Percentiles rank a stretch among this genome's conserved stretches.
phyloP scores from a whole-genome alignment of 2,329 filamentous ascomycete species.

The Nectriaceae sp. region DNA sequence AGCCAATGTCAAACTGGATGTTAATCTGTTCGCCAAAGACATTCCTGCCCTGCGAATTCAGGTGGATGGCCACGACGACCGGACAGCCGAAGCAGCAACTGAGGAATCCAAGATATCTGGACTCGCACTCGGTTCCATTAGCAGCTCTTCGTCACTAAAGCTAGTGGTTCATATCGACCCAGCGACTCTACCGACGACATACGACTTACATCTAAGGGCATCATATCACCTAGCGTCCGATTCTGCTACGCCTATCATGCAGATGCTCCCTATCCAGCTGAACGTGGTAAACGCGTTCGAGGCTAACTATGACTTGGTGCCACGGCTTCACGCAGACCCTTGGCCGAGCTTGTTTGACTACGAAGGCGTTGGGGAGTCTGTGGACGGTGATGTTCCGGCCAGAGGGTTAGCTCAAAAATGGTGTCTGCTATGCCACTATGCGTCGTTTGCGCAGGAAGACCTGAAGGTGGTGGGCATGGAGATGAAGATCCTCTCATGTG shows the following conservation, averaged over 20 bases:
- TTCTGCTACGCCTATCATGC: constrained; percentile 76
- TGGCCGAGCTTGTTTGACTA: constrained; percentile 88
- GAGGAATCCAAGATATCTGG: constrained; percentile 47
- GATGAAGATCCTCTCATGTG: constrained; percentile 59
- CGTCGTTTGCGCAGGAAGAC: constrained; percentile 76
- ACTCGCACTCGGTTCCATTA: constrained; percentile 49
- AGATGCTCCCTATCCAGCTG: constrained; percentile 68
- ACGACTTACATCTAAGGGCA: constrained; percentile 71
- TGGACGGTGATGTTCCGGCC: constrained; percentile 33
- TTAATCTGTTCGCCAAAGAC: constrained; percentile 63
- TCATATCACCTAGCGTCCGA: constrained; percentile 81
- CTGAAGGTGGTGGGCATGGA: constrained; percentile 65
- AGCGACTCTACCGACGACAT: constrained; percentile 52
- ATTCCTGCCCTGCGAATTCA: constrained; percentile 49
- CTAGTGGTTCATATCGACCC: constrained; percentile 53
- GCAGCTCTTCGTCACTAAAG: constrained; percentile 43
- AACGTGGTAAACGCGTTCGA: constrained; percentile 84
- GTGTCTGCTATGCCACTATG: constrained; percentile 72
- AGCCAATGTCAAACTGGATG: constrained; percentile 70
- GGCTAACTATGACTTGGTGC: constrained; percentile 84
- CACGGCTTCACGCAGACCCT: constrained; percentile 71
- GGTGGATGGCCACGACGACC: constrained; percentile 35
- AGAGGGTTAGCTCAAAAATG: constrained; percentile 78
- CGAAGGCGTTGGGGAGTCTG: constrained; percentile 45
- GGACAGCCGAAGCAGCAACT: constrained; percentile 33